Evolutionary conservation across 1,284 basidiomycete genomes (phyloP), one percentile per base, ranked within the genome.

Genomic region (Cyathus olla): DNA sequence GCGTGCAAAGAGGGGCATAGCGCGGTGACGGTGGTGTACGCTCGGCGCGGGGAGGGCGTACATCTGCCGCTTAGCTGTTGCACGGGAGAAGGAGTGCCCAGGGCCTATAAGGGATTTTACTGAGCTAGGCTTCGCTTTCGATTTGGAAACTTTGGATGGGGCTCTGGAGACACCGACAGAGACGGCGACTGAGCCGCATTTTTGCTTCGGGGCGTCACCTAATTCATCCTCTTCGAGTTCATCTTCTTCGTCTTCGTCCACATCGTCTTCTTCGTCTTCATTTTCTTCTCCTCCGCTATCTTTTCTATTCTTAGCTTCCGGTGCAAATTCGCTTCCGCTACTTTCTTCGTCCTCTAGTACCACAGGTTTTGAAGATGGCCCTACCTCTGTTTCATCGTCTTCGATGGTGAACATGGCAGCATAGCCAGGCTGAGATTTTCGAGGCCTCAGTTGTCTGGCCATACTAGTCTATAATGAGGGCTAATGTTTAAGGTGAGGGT

Each of bases 1-100:
- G 52, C 82, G 82, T 21, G 81, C 76, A 67, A 86, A 87, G 2
- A 92, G 75, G 0, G 91, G 87, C 3, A 86, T 77, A 22, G 90
- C 87, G 28, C 90, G 80, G 68, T 93, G 91, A 46, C 91, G 83
- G 70, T 92, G 90, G 59, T 92, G 85, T 0, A 87, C 75, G 65
- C 84, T 90, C 0, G 90, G 85, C 13, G 83, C 83, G 0, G 88
- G 90, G 6, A 90, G 75, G 3, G 82, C 75, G 62, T 87, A 84
- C 66, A 81, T 84, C 67, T 90, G 80, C 52, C 84, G 75, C 65
- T 75, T 79, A 29, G 83, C 67, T 55, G 80, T 59, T 57, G 74
- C 21, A 59, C 60, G 5, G 60, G 60, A 13, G 50, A 48, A 8
- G 55, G 46, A 26, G 57, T 61, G 3, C 3, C 47, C 49, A 19